These are phyloP conservation scores for Candida silvatica DNA, from an alignment of 805 yeast genomes.

Conservation along the genomic window DNA sequence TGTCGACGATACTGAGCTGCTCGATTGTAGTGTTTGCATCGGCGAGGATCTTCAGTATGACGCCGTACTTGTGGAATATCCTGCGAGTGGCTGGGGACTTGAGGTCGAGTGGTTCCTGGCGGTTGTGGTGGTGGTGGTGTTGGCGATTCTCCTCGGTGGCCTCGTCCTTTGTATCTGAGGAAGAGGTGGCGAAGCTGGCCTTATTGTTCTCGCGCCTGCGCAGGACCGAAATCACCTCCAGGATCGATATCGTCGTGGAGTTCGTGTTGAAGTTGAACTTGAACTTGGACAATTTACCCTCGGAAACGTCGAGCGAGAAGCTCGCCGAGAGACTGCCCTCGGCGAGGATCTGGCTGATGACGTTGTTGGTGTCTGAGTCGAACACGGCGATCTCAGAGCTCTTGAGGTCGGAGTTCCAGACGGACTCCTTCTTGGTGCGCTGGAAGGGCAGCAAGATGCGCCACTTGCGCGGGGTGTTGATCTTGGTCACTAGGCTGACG, in stretches of 20 bases:
- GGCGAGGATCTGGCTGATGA: background rate
- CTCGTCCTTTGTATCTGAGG: too few relatives aligned
- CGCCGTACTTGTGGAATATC: slow-evolving; percentile 9
- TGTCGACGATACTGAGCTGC: slow-evolving; percentile 15
- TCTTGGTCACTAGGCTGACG: background rate
- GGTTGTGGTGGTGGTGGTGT: too few relatives aligned
- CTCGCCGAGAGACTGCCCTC: background rate
- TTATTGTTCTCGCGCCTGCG: too few relatives aligned
- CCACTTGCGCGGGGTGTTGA: background rate
- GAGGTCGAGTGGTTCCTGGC: too few relatives aligned
- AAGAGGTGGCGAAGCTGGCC: too few relatives aligned
- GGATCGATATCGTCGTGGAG: background rate
- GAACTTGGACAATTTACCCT: background rate
- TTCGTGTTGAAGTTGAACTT: background rate
- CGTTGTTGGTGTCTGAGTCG: background rate
- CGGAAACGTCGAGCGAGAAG: background rate
- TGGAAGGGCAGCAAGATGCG: background rate
- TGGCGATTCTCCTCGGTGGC: too few relatives aligned
- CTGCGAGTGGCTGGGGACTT: too few relatives aligned
- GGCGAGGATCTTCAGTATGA: slow-evolving; percentile 14
- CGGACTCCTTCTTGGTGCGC: background rate
- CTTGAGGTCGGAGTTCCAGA: background rate
- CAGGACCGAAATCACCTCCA: background rate
- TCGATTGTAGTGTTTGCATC: slow-evolving; percentile 16
- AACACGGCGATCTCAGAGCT: background rate